Evolutionary conservation across 495 filamentous ascomycete species (phyloP).

Genomic region (Pyronema domesticum): DNA sequence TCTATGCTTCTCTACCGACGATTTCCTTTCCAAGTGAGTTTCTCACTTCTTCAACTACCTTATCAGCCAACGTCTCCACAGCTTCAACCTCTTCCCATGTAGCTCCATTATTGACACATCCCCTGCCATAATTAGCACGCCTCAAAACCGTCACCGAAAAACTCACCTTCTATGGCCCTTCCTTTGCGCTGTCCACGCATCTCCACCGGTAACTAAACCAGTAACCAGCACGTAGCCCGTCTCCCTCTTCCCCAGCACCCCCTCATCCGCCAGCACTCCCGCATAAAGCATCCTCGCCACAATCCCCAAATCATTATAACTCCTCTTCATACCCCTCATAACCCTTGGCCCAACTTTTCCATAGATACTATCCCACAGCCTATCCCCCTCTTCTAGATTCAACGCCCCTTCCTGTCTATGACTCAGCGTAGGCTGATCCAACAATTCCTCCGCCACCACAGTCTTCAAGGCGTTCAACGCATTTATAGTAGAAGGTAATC

Average conservation of each 20-base stretch:
- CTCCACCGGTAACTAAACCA: constrained; percentile 37
- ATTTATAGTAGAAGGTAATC: constrained; percentile 38
- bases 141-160: background rate
- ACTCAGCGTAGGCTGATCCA: constrained; percentile 34
- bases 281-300: constrained; percentile 36
- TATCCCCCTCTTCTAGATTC: constrained; percentile 32
- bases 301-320: constrained; percentile 37
- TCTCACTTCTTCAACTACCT: constrained; percentile 7
- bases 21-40: constrained; percentile 6
- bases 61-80: constrained; percentile 29
- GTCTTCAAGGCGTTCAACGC: constrained; percentile 32
- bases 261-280: constrained; percentile 34
- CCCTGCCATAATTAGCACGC: constrained; percentile 28
- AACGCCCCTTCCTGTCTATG: constrained; percentile 25
- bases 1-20: background rate
- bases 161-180: constrained; percentile 8
- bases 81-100: constrained; percentile 35
- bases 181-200: constrained; percentile 14
- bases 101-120: constrained; percentile 36
- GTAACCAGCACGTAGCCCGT: constrained; percentile 39
- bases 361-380: constrained; percentile 36
- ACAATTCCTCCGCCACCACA: constrained; percentile 30
- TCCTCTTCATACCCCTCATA: constrained; percentile 36
- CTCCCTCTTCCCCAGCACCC: constrained; percentile 31
- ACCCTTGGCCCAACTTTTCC: constrained; percentile 35